Conservation (phyloP, 2,329 filamentous ascomycete genomes). For the Lachnellula subtilissima region DNA sequence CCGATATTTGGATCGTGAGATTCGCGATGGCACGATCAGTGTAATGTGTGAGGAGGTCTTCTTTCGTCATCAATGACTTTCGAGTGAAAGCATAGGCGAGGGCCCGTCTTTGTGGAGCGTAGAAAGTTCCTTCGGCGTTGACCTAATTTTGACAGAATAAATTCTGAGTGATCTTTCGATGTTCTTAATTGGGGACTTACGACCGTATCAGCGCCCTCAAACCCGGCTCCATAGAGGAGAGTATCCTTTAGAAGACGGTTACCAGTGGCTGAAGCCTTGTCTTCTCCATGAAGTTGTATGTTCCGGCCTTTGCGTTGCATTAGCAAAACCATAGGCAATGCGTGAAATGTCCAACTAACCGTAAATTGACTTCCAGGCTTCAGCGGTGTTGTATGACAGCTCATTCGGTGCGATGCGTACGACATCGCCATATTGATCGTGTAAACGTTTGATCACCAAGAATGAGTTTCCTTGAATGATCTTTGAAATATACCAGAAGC, state of each 20-base stretch:
- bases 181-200: neutral
- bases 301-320: neutral
- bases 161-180: neutral
- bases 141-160: neutral
- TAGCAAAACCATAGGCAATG: neutral
- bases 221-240: neutral
- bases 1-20: neutral
- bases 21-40: neutral
- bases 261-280: neutral
- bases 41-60: neutral
- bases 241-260: neutral
- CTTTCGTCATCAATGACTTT: neutral
- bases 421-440: constrained; percentile 14
- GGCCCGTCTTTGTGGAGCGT: neutral
- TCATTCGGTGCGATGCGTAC: constrained; percentile 14
- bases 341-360: neutral
- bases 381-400: constrained; percentile 7
- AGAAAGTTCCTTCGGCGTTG: neutral
- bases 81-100: neutral
- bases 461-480: neutral
- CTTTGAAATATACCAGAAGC: constrained; percentile 4
- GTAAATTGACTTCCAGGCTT: constrained; percentile 12
- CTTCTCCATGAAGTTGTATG: neutral
- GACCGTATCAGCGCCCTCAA: neutral
- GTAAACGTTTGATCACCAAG: constrained; percentile 2